These are phyloP conservation scores for Salix brachista DNA, from an alignment of 345 rosid species.

Conservation along the genomic window DNA sequence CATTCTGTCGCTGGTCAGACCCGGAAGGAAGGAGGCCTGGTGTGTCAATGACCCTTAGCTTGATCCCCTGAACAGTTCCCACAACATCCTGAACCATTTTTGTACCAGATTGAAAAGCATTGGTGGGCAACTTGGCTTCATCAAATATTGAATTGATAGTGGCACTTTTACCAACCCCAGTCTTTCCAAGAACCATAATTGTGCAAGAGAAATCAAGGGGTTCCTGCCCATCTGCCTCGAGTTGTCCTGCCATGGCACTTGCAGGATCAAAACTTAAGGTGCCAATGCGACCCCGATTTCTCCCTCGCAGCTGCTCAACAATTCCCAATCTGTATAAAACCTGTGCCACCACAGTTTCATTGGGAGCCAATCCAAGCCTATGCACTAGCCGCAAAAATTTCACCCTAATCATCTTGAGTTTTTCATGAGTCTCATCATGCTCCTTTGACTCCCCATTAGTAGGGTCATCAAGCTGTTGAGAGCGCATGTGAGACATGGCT, in stretches of 20 bases:
- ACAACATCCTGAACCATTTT: conserved; percentile 91
- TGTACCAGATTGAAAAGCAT: conserved; percentile 87
- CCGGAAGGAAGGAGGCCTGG: conserved; percentile 93
- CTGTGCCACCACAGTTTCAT: conserved; percentile 97
- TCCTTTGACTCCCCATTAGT: conserved; percentile 68
- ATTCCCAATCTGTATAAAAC: conserved; percentile 91
- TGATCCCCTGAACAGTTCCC: conserved; percentile 95
- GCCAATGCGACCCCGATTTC: conserved; percentile 97
- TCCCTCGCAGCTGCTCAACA: conserved; percentile 93
- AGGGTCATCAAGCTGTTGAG: conserved; percentile 71
- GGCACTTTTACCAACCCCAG: conserved; percentile 97
- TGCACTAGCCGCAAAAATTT: conserved; percentile 93
- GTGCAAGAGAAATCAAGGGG: conserved; percentile 98
- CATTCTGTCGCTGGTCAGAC: conserved; percentile 88
- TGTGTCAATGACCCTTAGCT: conserved; percentile 92
- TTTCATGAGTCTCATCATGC: conserved; percentile 86
- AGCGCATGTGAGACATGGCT: conserved; percentile 44
- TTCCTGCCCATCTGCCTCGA: conserved; percentile 88
- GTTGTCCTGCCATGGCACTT: conserved; percentile 96
- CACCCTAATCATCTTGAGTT: conserved; percentile 94
- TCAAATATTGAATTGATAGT: conserved; percentile 95
- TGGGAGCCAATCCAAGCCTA: conserved; percentile 96
- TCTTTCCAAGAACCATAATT: conserved; percentile 95
- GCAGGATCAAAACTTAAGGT: conserved; percentile 98
- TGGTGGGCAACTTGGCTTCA: conserved; percentile 73